Conservation (phyloP, 2,329 filamentous ascomycete species). For the Venturia pyrina region DNA sequence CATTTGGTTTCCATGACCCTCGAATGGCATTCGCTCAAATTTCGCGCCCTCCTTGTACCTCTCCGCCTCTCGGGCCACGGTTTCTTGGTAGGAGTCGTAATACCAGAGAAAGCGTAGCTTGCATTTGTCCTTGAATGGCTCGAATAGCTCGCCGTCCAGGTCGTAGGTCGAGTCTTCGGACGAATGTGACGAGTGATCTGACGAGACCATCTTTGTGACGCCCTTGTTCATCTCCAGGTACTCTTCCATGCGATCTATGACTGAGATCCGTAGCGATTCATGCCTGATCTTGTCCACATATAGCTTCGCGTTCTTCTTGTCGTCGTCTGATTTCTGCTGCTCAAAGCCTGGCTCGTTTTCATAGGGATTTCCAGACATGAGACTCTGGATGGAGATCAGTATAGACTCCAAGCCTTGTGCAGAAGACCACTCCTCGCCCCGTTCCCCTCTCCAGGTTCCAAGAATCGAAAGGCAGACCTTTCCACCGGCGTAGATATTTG, state of each 20-base stretch:
- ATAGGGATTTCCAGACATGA: slow-evolving; percentile 90
- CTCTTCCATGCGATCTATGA: slow-evolving; percentile 76
- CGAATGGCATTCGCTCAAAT: slow-evolving; percentile 84
- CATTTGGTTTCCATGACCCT: slow-evolving; percentile 69
- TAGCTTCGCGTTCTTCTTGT: slow-evolving; percentile 62
- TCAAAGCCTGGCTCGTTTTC: slow-evolving; percentile 95
- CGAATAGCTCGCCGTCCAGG: slow-evolving; percentile 51
- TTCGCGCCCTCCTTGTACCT: slow-evolving; percentile 52
- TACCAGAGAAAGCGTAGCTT: slow-evolving; percentile 96
- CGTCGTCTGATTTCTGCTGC: slow-evolving; percentile 53
- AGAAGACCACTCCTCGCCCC: slow-evolving; percentile 90
- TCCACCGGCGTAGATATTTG: slow-evolving; percentile 86
- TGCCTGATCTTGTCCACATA: slow-evolving; percentile 87
- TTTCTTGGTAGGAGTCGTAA: slow-evolving; percentile 71
- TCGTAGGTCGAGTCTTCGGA: slow-evolving; percentile 33
- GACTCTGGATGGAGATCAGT: slow-evolving; percentile 86
- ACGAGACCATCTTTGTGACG: slow-evolving; percentile 23
- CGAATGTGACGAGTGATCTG: slow-evolving; percentile 19
- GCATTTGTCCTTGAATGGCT: slow-evolving; percentile 82
- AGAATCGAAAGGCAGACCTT: slow-evolving; percentile 72
- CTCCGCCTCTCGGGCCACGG: slow-evolving; percentile 53
- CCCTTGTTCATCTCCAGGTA: slow-evolving; percentile 54
- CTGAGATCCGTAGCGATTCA: slow-evolving; percentile 75
- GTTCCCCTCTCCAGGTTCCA: slow-evolving; percentile 87
- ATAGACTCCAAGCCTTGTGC: slow-evolving; percentile 93